Evolutionary conservation across 257 asterid species (phyloP), one percentile per base, ranked within the genome.

Genomic region (Solanum medicagineum): DNA sequence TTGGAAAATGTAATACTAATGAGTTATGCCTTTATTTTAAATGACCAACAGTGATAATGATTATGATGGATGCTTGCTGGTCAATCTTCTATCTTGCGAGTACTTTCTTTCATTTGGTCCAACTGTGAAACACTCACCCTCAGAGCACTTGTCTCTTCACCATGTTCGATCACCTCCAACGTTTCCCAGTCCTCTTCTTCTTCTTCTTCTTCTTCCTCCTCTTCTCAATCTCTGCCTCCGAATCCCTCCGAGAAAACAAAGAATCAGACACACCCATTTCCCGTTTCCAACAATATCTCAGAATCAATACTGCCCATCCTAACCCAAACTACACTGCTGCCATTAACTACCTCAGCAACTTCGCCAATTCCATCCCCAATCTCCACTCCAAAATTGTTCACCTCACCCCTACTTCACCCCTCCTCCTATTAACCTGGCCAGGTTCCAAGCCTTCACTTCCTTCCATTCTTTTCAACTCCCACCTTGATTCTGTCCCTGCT

Each of bases 401-500:
- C 55, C 89, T 93, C 87, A 89, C 95, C 32, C 82, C 86, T 10
- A 89, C 89, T 32, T 93, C 91, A 32, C 98, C 99, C 45, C 91
- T 95, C 60, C 93, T 96, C 86, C 89, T 96, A 32, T 81, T 96
- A 88, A 94, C 98, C 2, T 89, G 88, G 91, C 93, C 93, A 17
- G 97, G 98, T n/a, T 90, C 98, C 2, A 85, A 95, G 85, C 97
- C 98, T 29, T 42, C 91, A 24, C 96, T 96, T 79, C 95, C 97
- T 15, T 86, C 98, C 20, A 49, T 96, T 71, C 93, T 96, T 55
- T 84, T 96, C 88, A 95, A 96, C 81, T 95, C 98, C 81, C 99
- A 96, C 90, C 93, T 94, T 56, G 99, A 96, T 24, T 96, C 98
- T 55, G 98, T 95, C 89, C 99, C 98, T 24, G 95, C 97, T 71